Percentiles rank a stretch among this genome's conserved stretches.
Evolutionary conservation across 495 filamentous ascomycete genomes (phyloP).

Genomic region (Cladorrhinum samala): DNA sequence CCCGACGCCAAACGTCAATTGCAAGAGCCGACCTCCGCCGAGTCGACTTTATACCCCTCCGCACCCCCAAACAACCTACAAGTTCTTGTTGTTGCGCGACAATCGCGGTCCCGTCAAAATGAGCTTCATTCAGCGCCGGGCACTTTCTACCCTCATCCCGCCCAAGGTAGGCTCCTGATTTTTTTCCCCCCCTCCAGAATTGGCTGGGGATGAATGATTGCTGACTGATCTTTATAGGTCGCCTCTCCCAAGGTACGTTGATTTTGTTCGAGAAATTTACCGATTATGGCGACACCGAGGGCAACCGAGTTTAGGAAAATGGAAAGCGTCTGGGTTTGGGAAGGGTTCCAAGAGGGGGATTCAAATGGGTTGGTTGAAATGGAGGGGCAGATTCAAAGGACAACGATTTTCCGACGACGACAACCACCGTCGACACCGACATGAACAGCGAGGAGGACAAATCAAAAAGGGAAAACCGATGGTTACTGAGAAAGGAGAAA

Average conservation of each 20-base stretch:
- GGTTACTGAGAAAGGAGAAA: constrained; percentile 1
- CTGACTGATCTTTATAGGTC: constrained; percentile 42
- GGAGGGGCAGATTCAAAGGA: background rate
- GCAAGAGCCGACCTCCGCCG: constrained; percentile 14
- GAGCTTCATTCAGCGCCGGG: constrained; percentile 83
- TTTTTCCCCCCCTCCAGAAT: background rate
- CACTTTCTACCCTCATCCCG: constrained; percentile 95
- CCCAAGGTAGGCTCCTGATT: constrained; percentile 71
- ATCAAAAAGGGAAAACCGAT: too few species aligned
- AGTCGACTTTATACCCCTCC: too few species aligned
- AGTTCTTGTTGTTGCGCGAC: background rate
- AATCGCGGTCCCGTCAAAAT: constrained; percentile 52
- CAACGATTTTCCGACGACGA: background rate
- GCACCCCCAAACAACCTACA: too few species aligned
- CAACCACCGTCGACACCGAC: constrained; percentile 30
- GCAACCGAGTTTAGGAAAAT: background rate
- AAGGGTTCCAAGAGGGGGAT: background rate
- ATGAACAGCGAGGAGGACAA: constrained; percentile 21
- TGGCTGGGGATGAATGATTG: constrained; percentile 1
- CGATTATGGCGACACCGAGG: background rate
- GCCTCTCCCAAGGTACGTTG: constrained; percentile 87
- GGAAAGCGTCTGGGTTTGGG: background rate
- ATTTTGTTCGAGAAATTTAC: constrained; percentile 3
- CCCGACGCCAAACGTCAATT: constrained; percentile 15
- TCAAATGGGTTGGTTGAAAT: background rate